Base-by-base conservation (phyloP, 2,329 filamentous ascomycete genomes). In the Plenodomus lindquistii region DNA sequence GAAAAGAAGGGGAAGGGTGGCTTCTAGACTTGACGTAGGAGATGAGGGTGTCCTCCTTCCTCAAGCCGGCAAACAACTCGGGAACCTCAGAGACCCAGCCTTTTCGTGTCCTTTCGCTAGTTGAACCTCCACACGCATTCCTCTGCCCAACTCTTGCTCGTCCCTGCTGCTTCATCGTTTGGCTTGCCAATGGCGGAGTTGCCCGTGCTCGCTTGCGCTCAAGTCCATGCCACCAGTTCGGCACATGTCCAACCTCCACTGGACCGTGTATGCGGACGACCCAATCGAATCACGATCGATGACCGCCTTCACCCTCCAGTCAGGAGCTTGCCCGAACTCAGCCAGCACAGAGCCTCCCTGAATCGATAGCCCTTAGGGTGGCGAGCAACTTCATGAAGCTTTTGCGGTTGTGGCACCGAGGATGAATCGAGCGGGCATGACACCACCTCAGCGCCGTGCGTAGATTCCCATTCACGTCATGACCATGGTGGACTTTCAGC, bases 41-140 rank as follows among this genome's bases (percentile, higher is more conserved):
- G 37, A 35, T 51, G 39, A 42, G 47, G 50, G 48, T 42, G 47
- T 8, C 15, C 35, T 37, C 35, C 35, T 37, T 37, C 35, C 35
- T 18, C 27, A 31, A 15, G 27, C 27, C 15, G 9, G 11, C 27
- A 7, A 15, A 11, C 27, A 15, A 7, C n/a, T n/a, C n/a, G n/a
- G n/a, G n/a, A n/a, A n/a, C 10, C 27, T 15, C 27, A 31, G 35
- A 15, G 35, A 37, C 35, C 35, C 13, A 15, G 6, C 10, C 11
- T 15, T 7, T 31, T 31, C 4, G 11, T 31, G 4, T 15, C 27
- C 11, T 31, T 15, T 31, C 27, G 27, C 27, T 31, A 11, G 27
- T 13, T 31, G 15, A 8, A 31, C 27, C 27, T 31, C 27, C 9
- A 31, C 4, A 4, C 15, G 6, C 27, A 31, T 15, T 31, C 27